phyloP scores from a whole-genome alignment of 441 rosid genomes.

The Lepidium campestre region DNA sequence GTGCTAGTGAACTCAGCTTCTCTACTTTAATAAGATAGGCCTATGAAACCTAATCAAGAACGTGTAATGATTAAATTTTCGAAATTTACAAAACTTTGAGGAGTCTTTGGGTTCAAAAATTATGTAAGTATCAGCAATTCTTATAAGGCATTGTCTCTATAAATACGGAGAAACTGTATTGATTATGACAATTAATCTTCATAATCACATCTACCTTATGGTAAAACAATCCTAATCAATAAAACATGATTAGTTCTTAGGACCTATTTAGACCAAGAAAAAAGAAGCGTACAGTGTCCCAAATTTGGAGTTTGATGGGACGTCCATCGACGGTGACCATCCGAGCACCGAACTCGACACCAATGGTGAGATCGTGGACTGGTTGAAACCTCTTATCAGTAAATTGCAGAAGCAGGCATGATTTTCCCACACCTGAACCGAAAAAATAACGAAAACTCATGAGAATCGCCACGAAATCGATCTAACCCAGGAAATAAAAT shows the following conservation, averaged over 20 bases:
- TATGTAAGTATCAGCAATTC: not conserved
- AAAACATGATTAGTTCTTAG: not conserved
- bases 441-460: not conserved
- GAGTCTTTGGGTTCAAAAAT: not conserved
- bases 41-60: not conserved
- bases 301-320: conserved; percentile 67
- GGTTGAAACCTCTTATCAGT: conserved; percentile 80
- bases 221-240: not conserved
- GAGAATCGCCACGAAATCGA: conserved; percentile 6
- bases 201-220: not conserved
- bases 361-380: conserved; percentile 73
- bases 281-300: conserved; percentile 50
- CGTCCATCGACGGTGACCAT: conserved; percentile 71
- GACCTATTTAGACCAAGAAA: not conserved
- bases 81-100: not conserved
- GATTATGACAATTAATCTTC: not conserved
- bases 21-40: not conserved
- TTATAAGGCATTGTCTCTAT: not conserved
- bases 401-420: conserved; percentile 63
- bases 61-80: not conserved
- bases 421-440: conserved; percentile 58
- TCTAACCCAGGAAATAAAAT: not conserved
- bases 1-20: not conserved
- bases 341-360: conserved; percentile 75
- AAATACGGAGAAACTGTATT: not conserved